Conservation (phyloP, 1,139 yeast genomes). For the Blastobotrys raffinosifermentans region DNA sequence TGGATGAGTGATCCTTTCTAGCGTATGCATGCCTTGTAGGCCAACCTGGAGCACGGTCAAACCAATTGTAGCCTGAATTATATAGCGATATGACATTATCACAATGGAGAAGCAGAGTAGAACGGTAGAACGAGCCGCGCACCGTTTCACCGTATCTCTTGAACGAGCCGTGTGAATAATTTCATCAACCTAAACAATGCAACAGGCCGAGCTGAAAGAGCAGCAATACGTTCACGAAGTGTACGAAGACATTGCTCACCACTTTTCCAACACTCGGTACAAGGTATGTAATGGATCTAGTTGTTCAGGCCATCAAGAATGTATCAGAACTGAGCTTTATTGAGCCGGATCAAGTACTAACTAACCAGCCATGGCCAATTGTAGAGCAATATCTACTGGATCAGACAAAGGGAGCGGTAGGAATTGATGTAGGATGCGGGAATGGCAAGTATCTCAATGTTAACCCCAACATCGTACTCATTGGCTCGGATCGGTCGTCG, state of each 20-base stretch:
- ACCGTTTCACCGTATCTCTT: too few species aligned
- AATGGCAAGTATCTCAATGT: slow-evolving; percentile 85
- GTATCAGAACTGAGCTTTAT: background rate
- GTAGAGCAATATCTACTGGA: slow-evolving; percentile 62
- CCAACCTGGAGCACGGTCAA: too few species aligned
- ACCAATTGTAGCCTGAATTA: too few species aligned
- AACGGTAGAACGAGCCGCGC: too few species aligned
- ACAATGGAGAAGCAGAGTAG: too few species aligned
- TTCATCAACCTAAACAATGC: too few species aligned
- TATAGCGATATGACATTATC: too few species aligned
- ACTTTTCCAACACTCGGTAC: slow-evolving; percentile 88
- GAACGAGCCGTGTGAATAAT: too few species aligned
- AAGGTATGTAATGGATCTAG: slow-evolving; percentile 35
- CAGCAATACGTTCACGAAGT: slow-evolving; percentile 79
- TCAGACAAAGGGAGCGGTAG: slow-evolving; percentile 42
- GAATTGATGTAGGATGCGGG: slow-evolving; percentile 78
- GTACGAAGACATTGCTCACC: slow-evolving; percentile 85
- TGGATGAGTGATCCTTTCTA: too few species aligned
- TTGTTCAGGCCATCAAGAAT: background rate
- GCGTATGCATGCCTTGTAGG: too few species aligned
- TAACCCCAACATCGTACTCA: slow-evolving; percentile 57
- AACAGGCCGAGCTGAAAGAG: too few species aligned
- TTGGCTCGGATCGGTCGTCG: slow-evolving; percentile 82
- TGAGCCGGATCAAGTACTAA: background rate
- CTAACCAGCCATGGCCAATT: slow-evolving; percentile 84